phyloP scores from a whole-genome alignment of 2,329 filamentous ascomycete species.

The Didymosphaeria variabile region DNA sequence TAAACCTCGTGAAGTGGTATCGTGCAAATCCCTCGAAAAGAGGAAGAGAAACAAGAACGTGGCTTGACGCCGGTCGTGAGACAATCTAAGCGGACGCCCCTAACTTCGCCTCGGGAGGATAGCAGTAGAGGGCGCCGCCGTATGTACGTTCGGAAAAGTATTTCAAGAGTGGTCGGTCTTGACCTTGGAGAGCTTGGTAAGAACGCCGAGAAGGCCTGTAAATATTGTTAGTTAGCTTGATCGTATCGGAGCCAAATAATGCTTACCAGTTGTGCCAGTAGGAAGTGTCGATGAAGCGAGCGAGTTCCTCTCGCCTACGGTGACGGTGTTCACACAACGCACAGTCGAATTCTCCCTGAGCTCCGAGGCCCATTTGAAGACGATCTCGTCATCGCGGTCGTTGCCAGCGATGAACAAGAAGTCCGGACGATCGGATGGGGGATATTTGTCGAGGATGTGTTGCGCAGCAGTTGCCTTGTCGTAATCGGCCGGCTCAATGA shows the following conservation, averaged over 20 bases:
- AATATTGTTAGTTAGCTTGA: slow-evolving; percentile 18
- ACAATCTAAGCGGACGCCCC: slow-evolving; percentile 1
- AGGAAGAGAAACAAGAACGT: slow-evolving; percentile 6
- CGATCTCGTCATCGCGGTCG: slow-evolving; percentile 90
- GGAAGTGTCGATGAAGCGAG: slow-evolving; percentile 86
- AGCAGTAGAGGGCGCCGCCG: not conserved
- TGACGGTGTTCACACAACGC: slow-evolving; percentile 80
- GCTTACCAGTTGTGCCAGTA: slow-evolving; percentile 87
- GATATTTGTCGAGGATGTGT: slow-evolving; percentile 69
- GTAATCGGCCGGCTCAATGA: slow-evolving; percentile 86
- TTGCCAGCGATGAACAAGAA: slow-evolving; percentile 92
- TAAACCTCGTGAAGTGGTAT: slow-evolving; percentile 10
- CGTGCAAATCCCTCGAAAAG: not conserved
- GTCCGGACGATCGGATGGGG: slow-evolving; percentile 61
- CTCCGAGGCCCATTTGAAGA: slow-evolving; percentile 93
- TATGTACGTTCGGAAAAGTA: slow-evolving; percentile 1
- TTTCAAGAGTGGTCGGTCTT: slow-evolving; percentile 5
- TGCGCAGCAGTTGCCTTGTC: slow-evolving; percentile 87
- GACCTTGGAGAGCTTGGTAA: slow-evolving; percentile 41
- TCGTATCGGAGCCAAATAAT: not conserved
- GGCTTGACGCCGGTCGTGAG: slow-evolving; percentile 7
- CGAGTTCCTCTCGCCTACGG: slow-evolving; percentile 85
- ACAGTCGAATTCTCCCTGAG: slow-evolving; percentile 63
- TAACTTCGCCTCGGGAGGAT: not conserved
- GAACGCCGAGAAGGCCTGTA: slow-evolving; percentile 41